These are phyloP conservation scores for Scheffersomyces cryptocercus DNA, from an alignment of 1,139 yeast genomes.

Conservation along the genomic window DNA sequence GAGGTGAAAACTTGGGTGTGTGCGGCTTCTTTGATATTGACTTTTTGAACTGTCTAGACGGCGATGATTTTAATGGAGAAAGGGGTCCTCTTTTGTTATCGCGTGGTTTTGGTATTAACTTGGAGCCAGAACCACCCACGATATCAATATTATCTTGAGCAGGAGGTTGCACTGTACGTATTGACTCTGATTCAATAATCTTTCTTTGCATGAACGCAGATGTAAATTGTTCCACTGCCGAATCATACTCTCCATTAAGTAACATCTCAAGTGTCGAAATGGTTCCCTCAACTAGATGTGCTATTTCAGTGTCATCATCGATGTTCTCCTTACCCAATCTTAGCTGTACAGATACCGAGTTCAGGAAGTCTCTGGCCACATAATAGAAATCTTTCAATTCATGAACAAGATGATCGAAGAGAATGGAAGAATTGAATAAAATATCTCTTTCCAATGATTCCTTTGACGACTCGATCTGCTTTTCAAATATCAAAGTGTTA, in stretches of 20 bases:
- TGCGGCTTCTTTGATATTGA: conserved; percentile 17
- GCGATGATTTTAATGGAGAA: conserved; percentile 34
- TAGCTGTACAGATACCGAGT: conserved; percentile 5
- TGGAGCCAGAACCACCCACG: not conserved
- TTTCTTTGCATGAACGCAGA: conserved; percentile 32
- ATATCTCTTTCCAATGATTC: conserved; percentile 55
- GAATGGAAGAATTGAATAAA: conserved; percentile 53
- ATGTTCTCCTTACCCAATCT: conserved; percentile 3
- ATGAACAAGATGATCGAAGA: conserved; percentile 41
- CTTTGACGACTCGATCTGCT: conserved; percentile 39
- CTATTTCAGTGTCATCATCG: not conserved
- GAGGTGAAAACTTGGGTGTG: conserved; percentile 15
- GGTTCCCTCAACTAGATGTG: conserved; percentile 10
- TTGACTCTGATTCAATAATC: conserved; percentile 13
- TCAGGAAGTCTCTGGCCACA: conserved; percentile 16
- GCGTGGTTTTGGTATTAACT: conserved; percentile 4
- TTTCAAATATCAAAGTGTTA: conserved; percentile 44
- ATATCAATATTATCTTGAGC: not conserved
- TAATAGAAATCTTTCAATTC: conserved; percentile 26
- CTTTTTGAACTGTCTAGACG: conserved; percentile 26
- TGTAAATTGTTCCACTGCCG: conserved; percentile 31
- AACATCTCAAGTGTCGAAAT: conserved; percentile 25
- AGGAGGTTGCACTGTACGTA: not conserved
- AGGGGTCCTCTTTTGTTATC: conserved; percentile 26
- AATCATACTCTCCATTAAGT: conserved; percentile 41